Evolutionary conservation across 2,329 filamentous ascomycete species (phyloP), one percentile per base, ranked within the genome.

Genomic region (Botrytis elliptica): DNA sequence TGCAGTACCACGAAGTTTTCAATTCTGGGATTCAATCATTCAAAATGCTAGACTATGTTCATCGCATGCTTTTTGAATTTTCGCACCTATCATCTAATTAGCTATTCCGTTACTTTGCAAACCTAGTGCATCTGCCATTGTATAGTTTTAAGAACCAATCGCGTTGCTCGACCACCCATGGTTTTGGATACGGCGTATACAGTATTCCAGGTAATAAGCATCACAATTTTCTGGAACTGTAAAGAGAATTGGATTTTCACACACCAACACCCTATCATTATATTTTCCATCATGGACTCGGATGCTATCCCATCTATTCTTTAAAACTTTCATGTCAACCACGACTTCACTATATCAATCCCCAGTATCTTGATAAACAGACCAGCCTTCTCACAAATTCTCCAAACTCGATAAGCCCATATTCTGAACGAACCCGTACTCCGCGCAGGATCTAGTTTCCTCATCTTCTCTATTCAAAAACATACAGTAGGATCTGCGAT

Each of bases 381-480:
- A 18, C 2, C n/a, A 57, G 6, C 14, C 4, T 29, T 57, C 52
- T 33, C 7, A 1, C 40, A 7, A 55, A 16, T n/a, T 55, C 49
- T 55, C 12, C 5, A 57, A 57, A 18, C 0, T 57, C 3, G 0
- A 33, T 2, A 33, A 33, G 6, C n/a, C 3, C 0, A 1, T 29
- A 14, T 57, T 57, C 3, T 18, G 6, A 2, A 57, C 16, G n/a
- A 6, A 57, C 14, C 1, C 18, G 3, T 9, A 57, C 18, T 0
- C 3, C 14, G 2, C 8, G 12, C 0, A 29, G 7, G 3, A 55
- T 29, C 1, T 0, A 1, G 1, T 29, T 9, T 9, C n/a, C 14
- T 2, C 3, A 6, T 14, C 1, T 4, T 7, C 3, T 52, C 4
- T 1, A n/a, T 52, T 0, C 1, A 10, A 52, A 25, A 6, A 2